Conservation (phyloP, 345 rosid genomes). For the Erucastrum elatum region DNA sequence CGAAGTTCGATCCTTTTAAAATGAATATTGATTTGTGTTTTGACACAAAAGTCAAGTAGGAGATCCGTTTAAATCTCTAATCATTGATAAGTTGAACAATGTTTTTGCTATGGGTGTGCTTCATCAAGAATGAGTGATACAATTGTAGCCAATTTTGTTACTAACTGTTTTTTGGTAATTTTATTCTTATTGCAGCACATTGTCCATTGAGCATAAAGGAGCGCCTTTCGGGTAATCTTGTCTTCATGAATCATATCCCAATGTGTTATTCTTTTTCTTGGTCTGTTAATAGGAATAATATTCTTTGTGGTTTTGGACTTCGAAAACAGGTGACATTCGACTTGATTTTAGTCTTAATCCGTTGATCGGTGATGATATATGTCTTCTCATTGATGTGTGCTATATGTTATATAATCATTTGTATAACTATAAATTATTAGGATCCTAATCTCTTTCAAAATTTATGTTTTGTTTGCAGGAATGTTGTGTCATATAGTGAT, state of each 20-base stretch:
- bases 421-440: background rate
- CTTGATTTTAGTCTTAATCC: background rate
- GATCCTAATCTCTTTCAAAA: background rate
- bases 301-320: background rate
- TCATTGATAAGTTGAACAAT: background rate
- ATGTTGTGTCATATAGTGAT: constrained; percentile 89
- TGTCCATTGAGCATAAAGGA: background rate
- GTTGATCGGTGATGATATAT: background rate
- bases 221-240: constrained; percentile 23
- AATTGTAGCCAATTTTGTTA: background rate
- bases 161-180: constrained; percentile 9
- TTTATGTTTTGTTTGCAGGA: constrained; percentile 46
- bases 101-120: background rate
- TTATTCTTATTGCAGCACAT: constrained; percentile 53
- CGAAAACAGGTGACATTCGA: background rate
- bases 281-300: background rate
- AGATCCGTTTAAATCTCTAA: background rate
- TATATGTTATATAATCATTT: background rate
- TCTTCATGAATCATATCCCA: background rate
- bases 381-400: background rate
- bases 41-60: background rate
- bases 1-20: background rate
- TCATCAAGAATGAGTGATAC: background rate
- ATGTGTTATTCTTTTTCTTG: background rate
- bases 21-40: background rate